These are phyloP conservation scores for Tetradesmus obliquus DNA, from an alignment of 139 green algal genomes.

Conservation along the genomic window DNA sequence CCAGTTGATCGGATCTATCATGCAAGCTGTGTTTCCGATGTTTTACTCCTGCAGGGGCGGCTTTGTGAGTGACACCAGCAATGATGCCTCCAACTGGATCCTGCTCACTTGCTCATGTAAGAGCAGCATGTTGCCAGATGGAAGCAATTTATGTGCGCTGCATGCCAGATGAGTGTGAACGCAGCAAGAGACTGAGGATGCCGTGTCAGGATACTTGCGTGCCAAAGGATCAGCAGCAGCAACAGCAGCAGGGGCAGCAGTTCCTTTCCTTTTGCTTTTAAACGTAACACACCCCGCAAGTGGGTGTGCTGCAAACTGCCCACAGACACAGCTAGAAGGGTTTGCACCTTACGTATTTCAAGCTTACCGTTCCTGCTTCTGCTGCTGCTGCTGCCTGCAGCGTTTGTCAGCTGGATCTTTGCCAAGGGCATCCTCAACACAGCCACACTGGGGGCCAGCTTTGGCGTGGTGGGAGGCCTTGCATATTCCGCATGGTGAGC, in stretches of 20 bases:
- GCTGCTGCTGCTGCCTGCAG: background rate
- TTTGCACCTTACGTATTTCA: too few species aligned
- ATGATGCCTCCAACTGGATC: slow-evolving; percentile 26
- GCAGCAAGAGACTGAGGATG: background rate
- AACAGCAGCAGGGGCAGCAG: too few species aligned
- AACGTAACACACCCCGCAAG: too few species aligned
- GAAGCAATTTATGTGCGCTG: background rate
- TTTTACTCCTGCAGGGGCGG: background rate
- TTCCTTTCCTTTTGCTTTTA: too few species aligned
- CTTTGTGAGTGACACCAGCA: slow-evolving; percentile 27
- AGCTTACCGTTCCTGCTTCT: background rate
- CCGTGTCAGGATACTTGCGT: too few species aligned
- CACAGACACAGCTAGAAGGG: too few species aligned
- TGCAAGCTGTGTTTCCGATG: background rate
- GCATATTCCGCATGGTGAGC: slow-evolving; percentile 43
- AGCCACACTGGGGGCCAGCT: slow-evolving; percentile 37
- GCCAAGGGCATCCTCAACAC: slow-evolving; percentile 44
- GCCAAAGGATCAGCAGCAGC: too few species aligned
- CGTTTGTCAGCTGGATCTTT: slow-evolving; percentile 47
- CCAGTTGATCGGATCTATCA: background rate
- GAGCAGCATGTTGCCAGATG: background rate
- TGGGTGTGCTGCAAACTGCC: too few species aligned
- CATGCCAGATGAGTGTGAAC: background rate
- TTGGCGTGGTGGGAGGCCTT: slow-evolving; percentile 42
- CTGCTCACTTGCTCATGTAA: background rate